Evolutionary conservation across 2,329 filamentous ascomycete species (phyloP).

Genomic region (Fusarium sororula): DNA sequence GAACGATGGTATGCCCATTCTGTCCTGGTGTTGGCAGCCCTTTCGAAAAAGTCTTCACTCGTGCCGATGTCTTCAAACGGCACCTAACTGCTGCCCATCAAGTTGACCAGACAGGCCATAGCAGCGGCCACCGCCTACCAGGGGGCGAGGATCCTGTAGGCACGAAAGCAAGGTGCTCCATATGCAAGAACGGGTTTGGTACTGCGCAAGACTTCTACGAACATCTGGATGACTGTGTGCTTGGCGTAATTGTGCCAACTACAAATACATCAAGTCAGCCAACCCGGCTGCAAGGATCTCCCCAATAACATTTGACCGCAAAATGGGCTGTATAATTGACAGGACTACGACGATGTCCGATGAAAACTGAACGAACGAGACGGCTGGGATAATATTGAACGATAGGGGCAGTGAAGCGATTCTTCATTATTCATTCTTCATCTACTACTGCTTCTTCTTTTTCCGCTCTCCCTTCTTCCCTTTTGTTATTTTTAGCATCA

Average conservation of each 20-base stretch:
- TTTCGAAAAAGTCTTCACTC: constrained; percentile 94
- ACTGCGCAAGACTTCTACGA: constrained; percentile 98
- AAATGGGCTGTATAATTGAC: not conserved
- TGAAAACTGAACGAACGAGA: constrained; percentile 11
- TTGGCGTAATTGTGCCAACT: constrained; percentile 65
- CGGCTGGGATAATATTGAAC: constrained; percentile 7
- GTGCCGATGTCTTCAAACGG: constrained; percentile 96
- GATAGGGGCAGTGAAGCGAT: constrained; percentile 8
- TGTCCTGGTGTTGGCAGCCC: constrained; percentile 88
- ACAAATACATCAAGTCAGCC: constrained; percentile 15
- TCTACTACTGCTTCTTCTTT: not conserved
- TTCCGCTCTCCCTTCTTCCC: constrained; percentile 7
- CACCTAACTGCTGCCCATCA: constrained; percentile 93
- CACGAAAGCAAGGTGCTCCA: constrained; percentile 86
- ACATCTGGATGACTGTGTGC: constrained; percentile 78
- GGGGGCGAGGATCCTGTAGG: constrained; percentile 33
- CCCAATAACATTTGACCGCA: not conserved
- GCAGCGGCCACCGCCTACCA: constrained; percentile 68
- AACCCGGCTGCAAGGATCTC: constrained; percentile 17
- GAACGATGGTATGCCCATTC: constrained; percentile 97
- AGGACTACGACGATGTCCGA: not conserved
- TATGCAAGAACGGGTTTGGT: constrained; percentile 80
- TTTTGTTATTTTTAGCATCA: constrained; percentile 17
- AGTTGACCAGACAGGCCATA: constrained; percentile 93
- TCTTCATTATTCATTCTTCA: not conserved